These are phyloP conservation scores for Metschnikowia chrysomelidarum DNA, from an alignment of 805 yeast species.

Conservation along the genomic window DNA sequence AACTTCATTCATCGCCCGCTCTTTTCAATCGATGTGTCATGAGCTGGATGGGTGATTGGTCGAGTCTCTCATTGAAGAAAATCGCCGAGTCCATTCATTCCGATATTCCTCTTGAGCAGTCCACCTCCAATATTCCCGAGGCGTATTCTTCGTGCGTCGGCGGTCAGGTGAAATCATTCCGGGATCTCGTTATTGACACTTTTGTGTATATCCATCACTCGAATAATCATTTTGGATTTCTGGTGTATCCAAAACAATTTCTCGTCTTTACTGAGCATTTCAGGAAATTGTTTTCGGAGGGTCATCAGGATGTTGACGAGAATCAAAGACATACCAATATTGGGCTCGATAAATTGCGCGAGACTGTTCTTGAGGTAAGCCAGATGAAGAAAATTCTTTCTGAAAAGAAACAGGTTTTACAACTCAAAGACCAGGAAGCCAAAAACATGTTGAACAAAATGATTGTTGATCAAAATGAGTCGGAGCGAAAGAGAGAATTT, in stretches of 20 bases:
- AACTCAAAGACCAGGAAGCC: slow-evolving; percentile 65
- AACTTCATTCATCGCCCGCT: slow-evolving; percentile 77
- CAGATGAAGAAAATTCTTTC: slow-evolving; percentile 54
- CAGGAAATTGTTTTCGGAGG: slow-evolving; percentile 36
- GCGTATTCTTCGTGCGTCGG: slow-evolving; percentile 14
- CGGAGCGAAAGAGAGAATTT: slow-evolving; percentile 86
- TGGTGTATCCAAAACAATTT: slow-evolving; percentile 53
- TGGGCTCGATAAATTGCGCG: slow-evolving; percentile 75
- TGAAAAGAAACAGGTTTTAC: slow-evolving; percentile 48
- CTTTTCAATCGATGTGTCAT: slow-evolving; percentile 85
- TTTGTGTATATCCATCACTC: slow-evolving; percentile 47
- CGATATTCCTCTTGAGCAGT: slow-evolving; percentile 52
- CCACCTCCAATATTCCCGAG: slow-evolving; percentile 38
- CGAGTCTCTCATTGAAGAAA: slow-evolving; percentile 44
- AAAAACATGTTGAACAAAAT: slow-evolving; percentile 67
- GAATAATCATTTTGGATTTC: slow-evolving; percentile 14
- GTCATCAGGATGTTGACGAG: slow-evolving; percentile 52
- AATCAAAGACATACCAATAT: slow-evolving; percentile 67
- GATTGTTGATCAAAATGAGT: slow-evolving; percentile 84
- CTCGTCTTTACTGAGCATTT: slow-evolving; percentile 51
- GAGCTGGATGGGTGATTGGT: slow-evolving; percentile 89
- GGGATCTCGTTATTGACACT: slow-evolving; percentile 48
- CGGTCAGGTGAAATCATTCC: slow-evolving; percentile 22
- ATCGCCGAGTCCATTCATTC: slow-evolving; percentile 46
- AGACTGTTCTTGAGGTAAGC: slow-evolving; percentile 71